Evolutionary conservation across 2,329 filamentous ascomycete species (phyloP), one percentile per base, ranked within the genome.

Genomic region (Metarhizium rileyi): DNA sequence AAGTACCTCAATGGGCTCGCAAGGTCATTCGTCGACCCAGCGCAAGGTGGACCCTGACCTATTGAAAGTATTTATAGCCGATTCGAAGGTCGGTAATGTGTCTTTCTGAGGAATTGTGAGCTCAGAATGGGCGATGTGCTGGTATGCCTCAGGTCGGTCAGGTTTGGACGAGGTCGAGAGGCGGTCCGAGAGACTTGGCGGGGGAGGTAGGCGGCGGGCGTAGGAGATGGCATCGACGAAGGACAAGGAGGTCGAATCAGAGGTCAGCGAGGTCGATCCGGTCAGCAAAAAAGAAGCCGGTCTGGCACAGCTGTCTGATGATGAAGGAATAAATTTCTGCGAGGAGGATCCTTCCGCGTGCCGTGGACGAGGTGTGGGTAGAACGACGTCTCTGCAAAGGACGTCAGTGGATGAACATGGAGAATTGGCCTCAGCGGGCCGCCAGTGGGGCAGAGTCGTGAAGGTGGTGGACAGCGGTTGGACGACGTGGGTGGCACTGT

Each of bases 351-450:
- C 50, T 40, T 49, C 26, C 40, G 47, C n/a, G 9, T 44, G 30
- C 27, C 43, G 35, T 35, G 26, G 12, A 40, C 44, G 47, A 33
- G 28, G 44, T 38, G 35, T 47, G 48, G 28, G 49, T 49, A 40
- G 44, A 48, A 30, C 27, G 23, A 44, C 44, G 50, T 47, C 40
- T 30, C 44, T 53, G 50, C 40, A 45, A 28, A 50, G 49, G 44
- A 52, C 47, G 52, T 53, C 52, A 52, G 52, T 51, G 52, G 52
- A 40, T 43, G 36, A 40, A 35, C 44, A 46, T 49, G 33, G 47
- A 45, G 52, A 53, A 50, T 36, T 48, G 50, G 40, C 46, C 46
- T 50, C 50, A n/a, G 48, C 52, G 52, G 50, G 50, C 50, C 52
- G 52, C 36, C 27, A 33, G 52, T 53, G 52, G 52, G 50, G 52